phyloP scores from a whole-genome alignment of 306 rosid genomes.

The Acacia confusa region DNA sequence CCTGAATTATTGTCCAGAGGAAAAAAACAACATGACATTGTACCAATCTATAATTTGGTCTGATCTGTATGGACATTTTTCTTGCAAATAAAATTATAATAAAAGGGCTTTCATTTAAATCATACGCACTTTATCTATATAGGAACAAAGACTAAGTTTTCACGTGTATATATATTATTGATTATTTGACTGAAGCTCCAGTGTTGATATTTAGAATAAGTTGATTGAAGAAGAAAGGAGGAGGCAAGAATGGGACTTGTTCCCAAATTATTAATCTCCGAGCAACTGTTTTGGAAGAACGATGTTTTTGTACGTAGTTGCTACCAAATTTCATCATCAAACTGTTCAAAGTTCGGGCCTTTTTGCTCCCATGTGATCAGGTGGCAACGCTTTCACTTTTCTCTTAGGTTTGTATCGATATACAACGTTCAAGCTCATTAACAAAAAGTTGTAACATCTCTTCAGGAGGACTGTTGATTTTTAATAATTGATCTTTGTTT shows the following conservation, averaged over 20 bases:
- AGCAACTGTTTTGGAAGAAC: neutral
- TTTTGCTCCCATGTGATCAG: neutral
- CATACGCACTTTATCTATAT: neutral
- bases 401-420: neutral
- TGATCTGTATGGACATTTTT: neutral
- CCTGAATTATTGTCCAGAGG: neutral
- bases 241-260: slow-evolving; percentile 8
- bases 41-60: neutral
- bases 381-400: neutral
- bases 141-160: neutral
- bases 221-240: slow-evolving; percentile 4
- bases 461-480: neutral
- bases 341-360: neutral
- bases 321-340: neutral
- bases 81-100: neutral
- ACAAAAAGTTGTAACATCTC: no score
- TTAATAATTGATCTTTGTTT: no score
- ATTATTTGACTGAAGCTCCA: neutral
- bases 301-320: slow-evolving; percentile 9
- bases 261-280: neutral
- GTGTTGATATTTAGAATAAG: neutral
- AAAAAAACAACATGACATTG: neutral
- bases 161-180: neutral
- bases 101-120: neutral
- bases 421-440: neutral